Base-by-base conservation (phyloP, 1,284 basidiomycete species). In the Rhodofomes roseus region DNA sequence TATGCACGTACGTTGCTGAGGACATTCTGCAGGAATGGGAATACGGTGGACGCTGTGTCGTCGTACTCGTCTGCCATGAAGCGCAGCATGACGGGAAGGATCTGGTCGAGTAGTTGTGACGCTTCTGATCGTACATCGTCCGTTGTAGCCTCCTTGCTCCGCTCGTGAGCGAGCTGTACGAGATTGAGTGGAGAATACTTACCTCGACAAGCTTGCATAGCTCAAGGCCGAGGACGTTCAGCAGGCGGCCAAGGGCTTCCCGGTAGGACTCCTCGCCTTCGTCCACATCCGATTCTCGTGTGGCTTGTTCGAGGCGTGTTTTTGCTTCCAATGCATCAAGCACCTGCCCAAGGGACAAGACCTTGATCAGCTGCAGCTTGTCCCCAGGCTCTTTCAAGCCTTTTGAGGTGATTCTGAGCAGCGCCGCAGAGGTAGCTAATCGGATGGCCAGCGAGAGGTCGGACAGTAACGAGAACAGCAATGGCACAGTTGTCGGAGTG, bases 351-450 rank as follows among this genome's bases (percentile, higher is more conserved):
- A 98, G 78, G 53, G 96, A 91, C 48, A 99, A 83, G 1, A 97
- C 92, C 68, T 93, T 90, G 65, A 98, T 83, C 12, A 99, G 81
- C 67, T 95, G 89, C 8, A 99, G 75, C 76, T 98, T 97, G 74
- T 98, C 96, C 2, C 81, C 76, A 0, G 95, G 88, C 69, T 95
- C 93, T 71, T 98, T 96, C 63, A 99, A 84, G 18, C 98, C 97
- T 74, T 99, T 99, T 39, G 85, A 80, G 25, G 97, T 81, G 57
- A 99, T 92, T 36, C 91, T 89, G 22, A 87, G 82, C 56, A 99
- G 75, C 0, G 96, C 86, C 34, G 84, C 85, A 18, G 90, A 90
- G 0, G 96, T 89, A 0, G 95, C 91, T 18, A 94, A 79, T 37
- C 96, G 91, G 63, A 98, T 89, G 1, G 89, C 81, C 22, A 93